Conservation (phyloP, 345 rosid genomes). For the Eucalyptus erythrocorys region DNA sequence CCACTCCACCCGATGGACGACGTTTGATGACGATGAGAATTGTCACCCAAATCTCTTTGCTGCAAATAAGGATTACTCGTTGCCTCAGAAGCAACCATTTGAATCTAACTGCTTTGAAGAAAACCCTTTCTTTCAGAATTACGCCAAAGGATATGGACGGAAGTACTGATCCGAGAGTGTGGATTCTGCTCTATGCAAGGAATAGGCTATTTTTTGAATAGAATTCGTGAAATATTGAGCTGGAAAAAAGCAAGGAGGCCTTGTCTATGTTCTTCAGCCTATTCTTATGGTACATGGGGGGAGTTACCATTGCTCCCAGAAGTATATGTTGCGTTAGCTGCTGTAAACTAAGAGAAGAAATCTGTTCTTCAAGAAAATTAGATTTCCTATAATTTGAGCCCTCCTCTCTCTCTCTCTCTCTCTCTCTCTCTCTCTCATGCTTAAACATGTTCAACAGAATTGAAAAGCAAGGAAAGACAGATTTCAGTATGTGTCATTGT, state of each 20-base stretch:
- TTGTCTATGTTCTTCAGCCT: neutral
- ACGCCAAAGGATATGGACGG: neutral
- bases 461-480: neutral
- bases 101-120: neutral
- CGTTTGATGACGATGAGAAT: slow-evolving; percentile 46
- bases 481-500: neutral
- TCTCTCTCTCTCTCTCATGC: neutral
- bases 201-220: neutral
- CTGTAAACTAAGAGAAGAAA: neutral
- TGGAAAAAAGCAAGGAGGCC: neutral
- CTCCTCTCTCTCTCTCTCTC: neutral
- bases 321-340: neutral
- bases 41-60: slow-evolving; percentile 49
- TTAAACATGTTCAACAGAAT: neutral
- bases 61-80: neutral
- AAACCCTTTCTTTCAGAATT: neutral
- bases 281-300: neutral
- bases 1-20: slow-evolving; percentile 44
- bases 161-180: neutral
- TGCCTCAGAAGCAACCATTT: neutral
- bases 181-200: neutral
- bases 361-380: slow-evolving; percentile 9
- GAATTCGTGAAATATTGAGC: neutral
- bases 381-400: neutral
- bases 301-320: neutral